phyloP scores from a whole-genome alignment of 2,329 filamentous ascomycete genomes.

The Alternaria ethzedia region DNA sequence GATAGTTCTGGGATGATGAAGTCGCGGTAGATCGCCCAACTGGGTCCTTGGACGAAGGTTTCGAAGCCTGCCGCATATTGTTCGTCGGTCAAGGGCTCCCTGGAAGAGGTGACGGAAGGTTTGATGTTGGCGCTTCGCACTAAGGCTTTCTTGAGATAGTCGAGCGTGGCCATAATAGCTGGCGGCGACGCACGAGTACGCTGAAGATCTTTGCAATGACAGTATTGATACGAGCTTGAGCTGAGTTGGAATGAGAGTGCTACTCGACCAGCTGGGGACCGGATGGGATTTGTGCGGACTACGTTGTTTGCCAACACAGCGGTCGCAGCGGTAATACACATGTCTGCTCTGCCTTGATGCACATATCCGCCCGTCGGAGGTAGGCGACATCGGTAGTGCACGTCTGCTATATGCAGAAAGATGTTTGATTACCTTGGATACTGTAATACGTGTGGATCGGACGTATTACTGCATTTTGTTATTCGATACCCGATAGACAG shows the following conservation, averaged over 20 bases:
- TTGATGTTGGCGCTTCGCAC: neutral
- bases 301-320: neutral
- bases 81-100: neutral
- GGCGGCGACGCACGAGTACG: neutral
- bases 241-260: neutral
- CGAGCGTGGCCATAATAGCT: neutral
- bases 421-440: neutral
- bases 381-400: neutral
- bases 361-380: neutral
- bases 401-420: neutral
- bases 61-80: conserved; percentile 50
- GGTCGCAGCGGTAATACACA: neutral
- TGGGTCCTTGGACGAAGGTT: conserved; percentile 47
- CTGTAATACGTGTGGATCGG: neutral
- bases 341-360: neutral
- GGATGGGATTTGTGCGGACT: neutral
- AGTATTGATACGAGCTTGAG: neutral
- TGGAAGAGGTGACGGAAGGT: neutral
- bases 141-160: neutral
- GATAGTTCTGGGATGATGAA: conserved; percentile 53
- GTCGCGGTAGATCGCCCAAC: conserved; percentile 51
- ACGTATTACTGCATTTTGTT: neutral
- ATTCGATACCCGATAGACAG: neutral
- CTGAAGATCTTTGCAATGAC: neutral
- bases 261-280: neutral